phyloP scores from a whole-genome alignment of 2,329 filamentous ascomycete species.

The Ceratocystis harringtonii region DNA sequence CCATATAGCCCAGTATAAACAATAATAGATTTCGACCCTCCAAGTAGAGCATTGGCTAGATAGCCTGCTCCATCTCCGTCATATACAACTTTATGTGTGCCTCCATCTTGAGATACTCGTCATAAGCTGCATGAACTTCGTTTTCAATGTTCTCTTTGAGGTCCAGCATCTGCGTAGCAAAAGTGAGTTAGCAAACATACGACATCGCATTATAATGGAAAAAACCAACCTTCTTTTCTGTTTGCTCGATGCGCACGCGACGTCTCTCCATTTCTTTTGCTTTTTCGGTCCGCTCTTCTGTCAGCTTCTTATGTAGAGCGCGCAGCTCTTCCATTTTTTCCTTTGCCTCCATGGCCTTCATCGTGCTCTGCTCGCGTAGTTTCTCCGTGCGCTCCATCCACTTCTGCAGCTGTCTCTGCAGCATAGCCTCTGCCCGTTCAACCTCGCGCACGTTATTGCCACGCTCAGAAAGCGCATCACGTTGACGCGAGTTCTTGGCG shows the following conservation, averaged over 20 bases:
- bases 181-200: conserved; percentile 15
- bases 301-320: conserved; percentile 61
- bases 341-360: conserved; percentile 68
- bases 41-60: conserved; percentile 26
- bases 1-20: not conserved
- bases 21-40: not conserved
- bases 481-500: conserved; percentile 61
- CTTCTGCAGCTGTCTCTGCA: conserved; percentile 70
- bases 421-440: conserved; percentile 69
- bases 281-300: conserved; percentile 74
- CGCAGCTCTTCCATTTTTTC: conserved; percentile 82
- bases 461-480: conserved; percentile 74
- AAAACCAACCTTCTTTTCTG: conserved; percentile 75
- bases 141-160: conserved; percentile 95
- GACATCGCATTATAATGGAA: not conserved
- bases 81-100: conserved; percentile 95
- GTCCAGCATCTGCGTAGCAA: conserved; percentile 66
- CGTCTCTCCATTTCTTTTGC: conserved; percentile 83
- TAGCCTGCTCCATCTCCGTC: conserved; percentile 92
- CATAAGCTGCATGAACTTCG: conserved; percentile 77
- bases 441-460: conserved; percentile 84
- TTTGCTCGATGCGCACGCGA: conserved; percentile 90
- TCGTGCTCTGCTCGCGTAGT: conserved; percentile 61
- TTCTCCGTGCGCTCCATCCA: conserved; percentile 79
- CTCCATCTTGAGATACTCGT: conserved; percentile 96